These are phyloP conservation scores for Carex arenaria DNA, from an alignment of 202 grass and related monocot species.

Conservation along the genomic window DNA sequence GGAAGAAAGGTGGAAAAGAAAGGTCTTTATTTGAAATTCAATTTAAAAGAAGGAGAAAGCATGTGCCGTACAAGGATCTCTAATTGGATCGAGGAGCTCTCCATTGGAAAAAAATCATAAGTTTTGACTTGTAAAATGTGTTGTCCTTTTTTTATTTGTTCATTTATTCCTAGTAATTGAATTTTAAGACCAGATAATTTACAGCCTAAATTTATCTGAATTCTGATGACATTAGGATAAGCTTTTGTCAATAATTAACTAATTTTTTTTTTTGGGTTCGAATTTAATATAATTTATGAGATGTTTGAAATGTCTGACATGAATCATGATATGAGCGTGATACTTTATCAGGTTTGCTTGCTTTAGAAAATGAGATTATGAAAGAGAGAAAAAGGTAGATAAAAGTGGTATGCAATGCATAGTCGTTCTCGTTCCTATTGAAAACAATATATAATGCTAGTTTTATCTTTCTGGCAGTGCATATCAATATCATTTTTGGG, in stretches of 20 bases:
- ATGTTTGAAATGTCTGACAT: constrained; percentile 12
- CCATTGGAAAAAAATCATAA: constrained; percentile 32
- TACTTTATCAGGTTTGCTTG: constrained; percentile 21
- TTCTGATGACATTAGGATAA: not conserved
- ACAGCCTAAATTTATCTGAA: constrained; percentile 19
- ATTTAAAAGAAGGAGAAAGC: constrained; percentile 24
- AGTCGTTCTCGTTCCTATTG: not conserved
- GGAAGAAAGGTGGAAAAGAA: constrained; percentile 10
- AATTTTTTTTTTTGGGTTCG: not conserved
- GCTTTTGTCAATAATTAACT: not conserved
- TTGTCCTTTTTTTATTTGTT: not conserved
- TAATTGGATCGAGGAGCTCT: constrained; percentile 74
- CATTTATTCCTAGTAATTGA: not conserved
- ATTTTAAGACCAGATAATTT: constrained; percentile 15
- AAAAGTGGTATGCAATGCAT: constrained; percentile 1
- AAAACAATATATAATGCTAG: not conserved
- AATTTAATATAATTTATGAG: not conserved
- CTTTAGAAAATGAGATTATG: constrained; percentile 20
- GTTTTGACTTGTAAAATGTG: not conserved
- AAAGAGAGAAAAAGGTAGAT: not conserved
- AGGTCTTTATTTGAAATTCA: constrained; percentile 1
- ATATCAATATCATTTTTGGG: not conserved
- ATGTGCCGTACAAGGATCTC: constrained; percentile 43
- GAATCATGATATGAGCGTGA: constrained; percentile 25
- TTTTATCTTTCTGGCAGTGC: not conserved